Evolutionary conservation across 441 rosid species (phyloP), one percentile per base, ranked within the genome.

Genomic region (Gossypium schwendimanii): DNA sequence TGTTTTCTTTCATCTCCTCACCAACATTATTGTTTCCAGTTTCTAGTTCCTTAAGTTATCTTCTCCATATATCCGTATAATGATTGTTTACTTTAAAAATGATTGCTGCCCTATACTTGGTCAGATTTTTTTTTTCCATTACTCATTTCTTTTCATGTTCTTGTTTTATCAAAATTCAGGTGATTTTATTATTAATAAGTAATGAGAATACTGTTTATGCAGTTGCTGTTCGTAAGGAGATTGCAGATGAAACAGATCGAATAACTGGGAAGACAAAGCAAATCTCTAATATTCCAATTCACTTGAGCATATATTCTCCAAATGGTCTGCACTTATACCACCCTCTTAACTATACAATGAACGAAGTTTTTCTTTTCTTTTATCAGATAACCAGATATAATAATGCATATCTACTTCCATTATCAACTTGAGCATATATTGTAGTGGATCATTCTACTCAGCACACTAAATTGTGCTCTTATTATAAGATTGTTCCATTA

Each of bases 191-290:
- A n/a, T 31, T 66, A 62, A 49, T 4, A 39, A 45, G 15, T 61
- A 72, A 66, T 74, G 61, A 62, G 12, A 57, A 44, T 62, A 69
- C 39, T 73, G 65, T 80, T 62, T 74, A 18, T 85, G 72, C 83
- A 94, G 98, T 97, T 80, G 75, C 92, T 70, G 99, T 94, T 71
- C 96, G 99, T 2, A 88, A 86, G 88, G 98, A 94, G 82, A 94
- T 94, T 54, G 75, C 79, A 72, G 99, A 94, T 79, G 99, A 94
- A 88, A 94, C 99, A 55, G 98, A 94, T 86, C 91, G 99, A 47
- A 89, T 94, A 76, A 92, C 99, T 70, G 99, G 97, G 75, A 91
- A 88, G 80, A 33, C 96, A 36, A 92, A 94, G 81, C 96, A 91
- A 67, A 94, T 94, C 78, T 94, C 99, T 58, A 91, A 92, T 78